phyloP scores from a whole-genome alignment of 805 yeast species.

The Lachancea sp. region DNA sequence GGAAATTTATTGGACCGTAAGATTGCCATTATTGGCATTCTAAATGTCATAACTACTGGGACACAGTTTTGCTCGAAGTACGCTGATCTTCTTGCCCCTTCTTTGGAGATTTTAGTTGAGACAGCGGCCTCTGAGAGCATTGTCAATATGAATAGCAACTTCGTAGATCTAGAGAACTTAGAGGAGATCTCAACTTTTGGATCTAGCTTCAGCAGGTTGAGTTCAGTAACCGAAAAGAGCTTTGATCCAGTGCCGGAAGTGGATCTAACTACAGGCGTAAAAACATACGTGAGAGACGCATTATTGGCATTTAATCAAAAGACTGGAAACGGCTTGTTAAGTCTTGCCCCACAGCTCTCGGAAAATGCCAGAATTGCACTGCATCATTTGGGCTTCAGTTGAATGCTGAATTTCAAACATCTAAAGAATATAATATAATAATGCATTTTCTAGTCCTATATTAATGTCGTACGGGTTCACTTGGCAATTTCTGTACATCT shows the following conservation, averaged over 20 bases:
- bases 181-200: conserved; percentile 83
- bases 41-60: conserved; percentile 37
- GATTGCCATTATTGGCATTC: conserved; percentile 44
- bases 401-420: neutral
- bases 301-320: conserved; percentile 21
- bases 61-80: conserved; percentile 38
- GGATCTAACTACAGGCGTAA: conserved; percentile 26
- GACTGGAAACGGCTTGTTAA: conserved; percentile 16
- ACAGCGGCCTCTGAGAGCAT: conserved; percentile 36
- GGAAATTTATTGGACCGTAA: conserved; percentile 52
- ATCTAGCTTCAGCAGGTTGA: conserved; percentile 70
- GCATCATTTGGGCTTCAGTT: conserved; percentile 12
- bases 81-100: conserved; percentile 35
- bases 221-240: conserved; percentile 51
- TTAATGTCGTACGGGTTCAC: conserved; percentile 2
- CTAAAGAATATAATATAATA: neutral
- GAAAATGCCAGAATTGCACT: conserved; percentile 23
- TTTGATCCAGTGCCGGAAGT: conserved; percentile 67
- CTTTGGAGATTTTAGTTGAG: conserved; percentile 41
- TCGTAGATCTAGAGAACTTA: conserved; percentile 40
- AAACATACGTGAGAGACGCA: conserved; percentile 16
- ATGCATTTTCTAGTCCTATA: conserved; percentile 1
- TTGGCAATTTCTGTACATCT: neutral
- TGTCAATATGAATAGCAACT: conserved; percentile 34
- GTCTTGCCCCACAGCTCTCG: conserved; percentile 26